These are phyloP conservation scores for Mortierella sp. DNA, from an alignment of 371 early-diverging fungal species.

Conservation along the genomic window DNA sequence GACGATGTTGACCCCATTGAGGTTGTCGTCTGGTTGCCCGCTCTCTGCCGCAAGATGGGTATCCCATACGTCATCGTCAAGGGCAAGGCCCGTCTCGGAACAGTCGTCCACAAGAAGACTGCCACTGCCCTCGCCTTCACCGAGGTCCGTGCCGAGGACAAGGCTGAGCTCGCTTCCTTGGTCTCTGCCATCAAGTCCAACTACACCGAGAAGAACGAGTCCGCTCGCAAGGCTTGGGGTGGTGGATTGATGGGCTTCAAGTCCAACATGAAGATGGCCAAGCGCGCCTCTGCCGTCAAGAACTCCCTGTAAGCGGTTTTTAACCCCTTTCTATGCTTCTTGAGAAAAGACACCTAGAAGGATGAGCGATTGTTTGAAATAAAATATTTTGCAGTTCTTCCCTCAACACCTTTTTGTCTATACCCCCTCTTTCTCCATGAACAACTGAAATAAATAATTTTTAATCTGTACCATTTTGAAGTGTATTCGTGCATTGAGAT, in stretches of 20 bases:
- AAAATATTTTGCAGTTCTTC: slow-evolving; percentile 32
- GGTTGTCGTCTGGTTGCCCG: slow-evolving; percentile 98
- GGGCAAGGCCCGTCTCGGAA: slow-evolving; percentile 98
- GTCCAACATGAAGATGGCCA: slow-evolving; percentile 86
- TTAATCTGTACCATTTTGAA: too few relatives aligned
- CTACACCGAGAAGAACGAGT: slow-evolving; percentile 94
- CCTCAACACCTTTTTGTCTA: not conserved
- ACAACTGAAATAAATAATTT: too few relatives aligned
- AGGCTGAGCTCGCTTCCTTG: slow-evolving; percentile 88
- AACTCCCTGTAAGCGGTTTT: slow-evolving; percentile 57
- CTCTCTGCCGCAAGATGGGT: slow-evolving; percentile 99
- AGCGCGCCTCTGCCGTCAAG: slow-evolving; percentile 81
- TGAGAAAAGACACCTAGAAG: slow-evolving; percentile 6
- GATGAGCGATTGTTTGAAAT: slow-evolving; percentile 33
- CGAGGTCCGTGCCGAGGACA: slow-evolving; percentile 97
- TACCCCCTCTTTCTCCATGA: too few relatives aligned
- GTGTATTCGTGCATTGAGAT: too few relatives aligned
- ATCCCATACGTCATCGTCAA: slow-evolving; percentile 99
- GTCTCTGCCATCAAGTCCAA: slow-evolving; percentile 94
- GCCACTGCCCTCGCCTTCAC: slow-evolving; percentile 97
- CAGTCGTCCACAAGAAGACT: slow-evolving; percentile 99
- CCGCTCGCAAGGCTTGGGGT: slow-evolving; percentile 94
- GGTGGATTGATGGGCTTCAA: slow-evolving; percentile 97
- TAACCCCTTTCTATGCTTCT: slow-evolving; percentile 1
- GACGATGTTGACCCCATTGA: slow-evolving; percentile 99